Conservation (phyloP, 2,329 filamentous ascomycete genomes). For the Pezicula neosporulosa region DNA sequence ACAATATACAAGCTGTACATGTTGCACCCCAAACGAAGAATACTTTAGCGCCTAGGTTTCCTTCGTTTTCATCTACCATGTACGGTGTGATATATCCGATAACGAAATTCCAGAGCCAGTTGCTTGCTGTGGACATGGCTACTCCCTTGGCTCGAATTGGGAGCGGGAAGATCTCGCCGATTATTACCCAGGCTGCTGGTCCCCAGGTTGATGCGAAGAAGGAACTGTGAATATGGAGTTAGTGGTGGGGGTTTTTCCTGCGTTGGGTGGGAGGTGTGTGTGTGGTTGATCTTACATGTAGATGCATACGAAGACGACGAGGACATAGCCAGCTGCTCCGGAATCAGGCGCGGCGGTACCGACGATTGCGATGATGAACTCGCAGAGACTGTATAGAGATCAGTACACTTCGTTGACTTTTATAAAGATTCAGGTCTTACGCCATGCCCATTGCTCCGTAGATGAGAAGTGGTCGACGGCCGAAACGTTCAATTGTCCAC, state of each 20-base stretch:
- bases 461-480: slow-evolving; percentile 76
- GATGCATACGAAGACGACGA: slow-evolving; percentile 51
- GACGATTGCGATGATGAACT: slow-evolving; percentile 77
- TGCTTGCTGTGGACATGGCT: slow-evolving; percentile 77
- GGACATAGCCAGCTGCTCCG: slow-evolving; percentile 61
- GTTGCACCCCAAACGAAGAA: slow-evolving; percentile 57
- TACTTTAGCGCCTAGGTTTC: not conserved
- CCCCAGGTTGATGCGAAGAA: slow-evolving; percentile 89
- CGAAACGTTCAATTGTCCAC: slow-evolving; percentile 80
- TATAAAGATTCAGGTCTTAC: no score
- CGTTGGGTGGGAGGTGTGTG: no score
- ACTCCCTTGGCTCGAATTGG: slow-evolving; percentile 84
- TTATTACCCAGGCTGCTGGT: slow-evolving; percentile 73
- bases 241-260: slow-evolving; percentile 46
- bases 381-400: slow-evolving; percentile 49
- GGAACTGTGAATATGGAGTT: slow-evolving; percentile 79
- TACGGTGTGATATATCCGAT: slow-evolving; percentile 67
- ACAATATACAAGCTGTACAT: slow-evolving; percentile 48
- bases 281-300: slow-evolving; percentile 37
- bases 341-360: slow-evolving; percentile 48
- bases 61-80: slow-evolving; percentile 51
- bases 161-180: slow-evolving; percentile 84
- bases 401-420: no score
- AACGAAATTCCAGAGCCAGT: slow-evolving; percentile 84
- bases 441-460: slow-evolving; percentile 79